Evolutionary conservation across 208 protist species (phyloP).

Genomic region (Acanthamoeba quina): DNA sequence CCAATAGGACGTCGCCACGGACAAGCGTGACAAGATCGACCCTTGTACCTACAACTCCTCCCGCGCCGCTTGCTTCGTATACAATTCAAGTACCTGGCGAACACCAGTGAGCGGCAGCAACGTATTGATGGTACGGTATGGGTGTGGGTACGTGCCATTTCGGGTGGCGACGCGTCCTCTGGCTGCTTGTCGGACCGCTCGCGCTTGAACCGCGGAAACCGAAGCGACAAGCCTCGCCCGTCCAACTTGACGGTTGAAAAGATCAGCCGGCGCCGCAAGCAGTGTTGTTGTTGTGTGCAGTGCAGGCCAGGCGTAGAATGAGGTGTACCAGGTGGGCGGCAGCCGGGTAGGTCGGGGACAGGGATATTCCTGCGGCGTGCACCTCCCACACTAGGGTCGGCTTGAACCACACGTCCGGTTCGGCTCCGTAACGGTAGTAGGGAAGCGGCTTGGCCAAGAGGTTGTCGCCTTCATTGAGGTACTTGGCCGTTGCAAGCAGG

Average conservation of each 20-base stretch:
- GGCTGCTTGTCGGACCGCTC: conserved; percentile 98
- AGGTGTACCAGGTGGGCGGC: conserved; percentile 93
- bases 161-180: conserved; percentile 94
- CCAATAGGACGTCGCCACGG: too few species aligned
- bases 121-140: too few species aligned
- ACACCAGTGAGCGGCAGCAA: too few species aligned
- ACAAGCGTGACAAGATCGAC: too few species aligned
- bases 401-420: conserved; percentile 94
- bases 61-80: too few species aligned
- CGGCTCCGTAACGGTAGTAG: conserved; percentile 74
- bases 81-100: too few species aligned
- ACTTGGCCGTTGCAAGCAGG: conserved; percentile 55
- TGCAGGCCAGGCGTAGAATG: neutral
- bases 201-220: conserved; percentile 99
- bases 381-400: conserved; percentile 98
- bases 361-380: conserved; percentile 97
- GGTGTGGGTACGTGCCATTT: neutral
- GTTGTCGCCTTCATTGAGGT: conserved; percentile 71
- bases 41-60: too few species aligned
- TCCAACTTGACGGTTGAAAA: conserved; percentile 71
- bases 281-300: neutral
- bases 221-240: conserved; percentile 96
- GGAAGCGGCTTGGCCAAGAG: conserved; percentile 57
- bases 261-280: neutral
- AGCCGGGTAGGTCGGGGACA: conserved; percentile 97